Evolutionary conservation across 2,329 filamentous ascomycete species (phyloP).

Genomic region (Aspergillus sp.): DNA sequence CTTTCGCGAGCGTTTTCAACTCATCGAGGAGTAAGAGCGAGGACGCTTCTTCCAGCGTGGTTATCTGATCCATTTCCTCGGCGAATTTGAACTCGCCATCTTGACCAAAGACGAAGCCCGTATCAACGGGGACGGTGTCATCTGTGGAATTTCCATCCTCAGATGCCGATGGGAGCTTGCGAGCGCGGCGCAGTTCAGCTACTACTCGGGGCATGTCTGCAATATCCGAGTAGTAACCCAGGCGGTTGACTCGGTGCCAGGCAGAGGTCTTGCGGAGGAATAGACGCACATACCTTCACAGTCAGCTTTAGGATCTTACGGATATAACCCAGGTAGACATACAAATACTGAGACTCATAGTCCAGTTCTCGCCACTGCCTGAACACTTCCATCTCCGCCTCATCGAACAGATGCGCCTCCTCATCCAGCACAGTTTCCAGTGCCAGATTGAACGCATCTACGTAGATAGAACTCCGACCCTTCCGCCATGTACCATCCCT

Average conservation of each 20-base stretch:
- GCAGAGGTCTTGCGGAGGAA: slow-evolving; percentile 89
- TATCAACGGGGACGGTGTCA: slow-evolving; percentile 31
- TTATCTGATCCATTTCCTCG: slow-evolving; percentile 75
- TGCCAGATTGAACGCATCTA: slow-evolving; percentile 94
- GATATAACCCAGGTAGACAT: slow-evolving; percentile 37
- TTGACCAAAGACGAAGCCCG: slow-evolving; percentile 52
- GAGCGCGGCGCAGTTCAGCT: slow-evolving; percentile 60
- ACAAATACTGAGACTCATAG: slow-evolving; percentile 92
- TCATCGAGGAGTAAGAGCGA: slow-evolving; percentile 83
- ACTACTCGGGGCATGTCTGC: slow-evolving; percentile 70
- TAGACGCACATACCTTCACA: slow-evolving; percentile 76
- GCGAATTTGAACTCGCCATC: slow-evolving; percentile 71
- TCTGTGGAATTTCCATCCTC: slow-evolving; percentile 49
- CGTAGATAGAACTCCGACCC: slow-evolving; percentile 87
- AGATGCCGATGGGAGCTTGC: slow-evolving; percentile 55
- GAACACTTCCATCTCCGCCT: slow-evolving; percentile 76
- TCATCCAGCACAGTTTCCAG: slow-evolving; percentile 86
- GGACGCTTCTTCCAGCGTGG: slow-evolving; percentile 78
- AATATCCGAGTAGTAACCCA: slow-evolving; percentile 83
- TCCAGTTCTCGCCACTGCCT: slow-evolving; percentile 68
- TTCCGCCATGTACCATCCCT: slow-evolving; percentile 67
- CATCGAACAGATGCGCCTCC: slow-evolving; percentile 83
- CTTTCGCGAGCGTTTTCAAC: slow-evolving; percentile 78
- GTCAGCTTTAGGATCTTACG: slow-evolving; percentile 7
- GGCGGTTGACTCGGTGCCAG: slow-evolving; percentile 80